Percentiles rank a stretch among this genome's conserved stretches.
Evolutionary conservation across 345 rosid species (phyloP).

Genomic region (Salix arbutifolia): DNA sequence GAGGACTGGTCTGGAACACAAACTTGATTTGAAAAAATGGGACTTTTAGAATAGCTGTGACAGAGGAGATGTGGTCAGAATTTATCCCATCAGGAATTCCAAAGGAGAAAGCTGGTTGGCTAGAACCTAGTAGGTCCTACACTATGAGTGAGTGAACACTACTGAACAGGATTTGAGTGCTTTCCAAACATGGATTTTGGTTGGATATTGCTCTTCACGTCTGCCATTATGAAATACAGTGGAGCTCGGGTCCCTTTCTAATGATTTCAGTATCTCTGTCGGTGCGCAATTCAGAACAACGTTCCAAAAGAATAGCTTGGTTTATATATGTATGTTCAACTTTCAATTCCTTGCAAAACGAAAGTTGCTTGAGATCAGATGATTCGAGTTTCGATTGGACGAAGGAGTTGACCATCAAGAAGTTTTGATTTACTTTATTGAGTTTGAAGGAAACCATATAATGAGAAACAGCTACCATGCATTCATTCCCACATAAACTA

Average conservation of each 20-base stretch:
- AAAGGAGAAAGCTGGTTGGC: not conserved
- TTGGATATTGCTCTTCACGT: not conserved
- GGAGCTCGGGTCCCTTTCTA: slow-evolving; percentile 15
- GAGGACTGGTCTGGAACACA: slow-evolving; percentile 1
- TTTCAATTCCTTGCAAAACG: slow-evolving; percentile 3
- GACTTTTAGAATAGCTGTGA: slow-evolving; percentile 3
- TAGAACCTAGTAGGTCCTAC: slow-evolving; percentile 2
- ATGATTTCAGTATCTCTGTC: slow-evolving; percentile 32
- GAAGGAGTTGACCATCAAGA: slow-evolving; percentile 19
- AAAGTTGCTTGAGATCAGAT: slow-evolving; percentile 7
- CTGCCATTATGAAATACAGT: not conserved
- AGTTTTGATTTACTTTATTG: not conserved
- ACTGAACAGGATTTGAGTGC: not conserved
- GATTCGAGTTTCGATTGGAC: slow-evolving; percentile 6
- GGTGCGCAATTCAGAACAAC: not conserved
- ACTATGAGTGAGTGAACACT: not conserved
- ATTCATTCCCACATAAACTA: not conserved
- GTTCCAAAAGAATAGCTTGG: not conserved
- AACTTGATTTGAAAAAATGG: slow-evolving; percentile 5
- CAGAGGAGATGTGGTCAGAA: slow-evolving; percentile 29
- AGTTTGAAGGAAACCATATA: not conserved
- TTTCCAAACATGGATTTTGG: slow-evolving; percentile 6
- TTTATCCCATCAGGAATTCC: slow-evolving; percentile 6
- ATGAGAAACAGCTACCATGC: not conserved
- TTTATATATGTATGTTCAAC: not conserved